Evolutionary conservation across 1,139 yeast species (phyloP).

Genomic region (Kodamaea ohmeri): DNA sequence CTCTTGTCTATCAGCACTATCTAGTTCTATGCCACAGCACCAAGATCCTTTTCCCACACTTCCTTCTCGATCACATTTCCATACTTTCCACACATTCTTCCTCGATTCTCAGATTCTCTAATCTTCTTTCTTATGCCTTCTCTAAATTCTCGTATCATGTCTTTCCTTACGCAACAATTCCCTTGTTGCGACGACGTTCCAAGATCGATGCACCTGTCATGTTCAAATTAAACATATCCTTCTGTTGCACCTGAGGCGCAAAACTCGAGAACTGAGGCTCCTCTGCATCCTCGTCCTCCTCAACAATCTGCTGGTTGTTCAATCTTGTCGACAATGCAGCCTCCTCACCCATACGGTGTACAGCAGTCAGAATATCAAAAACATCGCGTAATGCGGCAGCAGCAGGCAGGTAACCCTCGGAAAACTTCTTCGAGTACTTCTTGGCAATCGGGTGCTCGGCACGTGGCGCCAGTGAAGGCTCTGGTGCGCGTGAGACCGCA

Average conservation of each 20-base stretch:
- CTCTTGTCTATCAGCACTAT: too few relatives aligned
- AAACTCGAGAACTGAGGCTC: conserved; percentile 20
- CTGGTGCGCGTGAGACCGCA: background rate
- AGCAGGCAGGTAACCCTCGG: conserved; percentile 67
- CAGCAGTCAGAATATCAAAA: conserved; percentile 91
- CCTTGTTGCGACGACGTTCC: conserved; percentile 61
- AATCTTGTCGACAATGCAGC: conserved; percentile 47
- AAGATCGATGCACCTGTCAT: conserved; percentile 79
- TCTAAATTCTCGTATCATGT: background rate
- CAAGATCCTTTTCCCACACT: too few relatives aligned
- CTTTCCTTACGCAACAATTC: conserved; percentile 5
- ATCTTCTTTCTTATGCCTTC: background rate
- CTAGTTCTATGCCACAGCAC: too few relatives aligned
- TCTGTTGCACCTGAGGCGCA: conserved; percentile 13
- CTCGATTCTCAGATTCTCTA: background rate
- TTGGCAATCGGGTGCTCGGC: conserved; percentile 31
- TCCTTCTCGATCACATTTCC: too few relatives aligned
- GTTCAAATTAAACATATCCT: conserved; percentile 60
- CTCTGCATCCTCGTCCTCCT: conserved; percentile 41
- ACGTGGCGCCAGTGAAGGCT: too few relatives aligned
- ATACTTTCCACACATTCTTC: background rate
- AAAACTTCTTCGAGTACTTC: conserved; percentile 26
- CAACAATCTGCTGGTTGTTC: conserved; percentile 24
- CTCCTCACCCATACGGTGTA: conserved; percentile 90
- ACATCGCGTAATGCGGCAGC: conserved; percentile 93